Evolutionary conservation across 768 basidiomycete genomes (phyloP), one percentile per base, ranked within the genome.

Genomic region (Candolleomyces efflorescens): DNA sequence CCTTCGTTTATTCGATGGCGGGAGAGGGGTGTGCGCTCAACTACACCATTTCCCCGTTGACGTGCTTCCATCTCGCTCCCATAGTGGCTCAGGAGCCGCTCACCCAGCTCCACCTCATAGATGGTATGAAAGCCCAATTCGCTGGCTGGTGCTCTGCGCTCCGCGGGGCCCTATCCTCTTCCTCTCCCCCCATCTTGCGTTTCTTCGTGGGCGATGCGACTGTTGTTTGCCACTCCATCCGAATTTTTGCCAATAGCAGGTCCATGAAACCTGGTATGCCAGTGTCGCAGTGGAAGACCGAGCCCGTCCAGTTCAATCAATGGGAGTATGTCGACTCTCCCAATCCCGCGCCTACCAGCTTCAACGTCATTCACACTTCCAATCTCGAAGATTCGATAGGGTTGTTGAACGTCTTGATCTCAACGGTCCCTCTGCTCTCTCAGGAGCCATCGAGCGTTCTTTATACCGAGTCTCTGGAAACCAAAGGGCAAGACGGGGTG

Each of bases 351-450:
- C 45, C 48, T 1, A 49, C 67, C 5, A 48, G 52, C 1, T 83
- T 82, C 62, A 69, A 77, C 58, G 69, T 78, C 55, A 76, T 83
- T 36, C 79, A 83, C 38, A 76, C 81, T 0, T 82, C 80, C 20
- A 81, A 82, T 58, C 67, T 83, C 24, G 62, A 67, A 3, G 81
- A 83, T 62, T 76, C 78, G 59, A 37, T 77, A 20, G 82, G 80
- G 0, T 64, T 80, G 12, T 55, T 82, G 18, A 83, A 82, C 53
- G 57, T 81, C 38, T 62, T 83, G 6, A 54, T 73, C 32, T 65
- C 69, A 1, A 62, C 73, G 0, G 54, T 70, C 0, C 80, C 79
- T 1, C 62, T 83, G 6, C 67, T 81, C 5, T 67, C 67, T 13
- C 49, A 51, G 6, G 59, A 59, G 6, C 64, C 70, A 1, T 69